Conservation (phyloP, 495 filamentous ascomycete genomes). For the Wilcoxina mikolae region DNA sequence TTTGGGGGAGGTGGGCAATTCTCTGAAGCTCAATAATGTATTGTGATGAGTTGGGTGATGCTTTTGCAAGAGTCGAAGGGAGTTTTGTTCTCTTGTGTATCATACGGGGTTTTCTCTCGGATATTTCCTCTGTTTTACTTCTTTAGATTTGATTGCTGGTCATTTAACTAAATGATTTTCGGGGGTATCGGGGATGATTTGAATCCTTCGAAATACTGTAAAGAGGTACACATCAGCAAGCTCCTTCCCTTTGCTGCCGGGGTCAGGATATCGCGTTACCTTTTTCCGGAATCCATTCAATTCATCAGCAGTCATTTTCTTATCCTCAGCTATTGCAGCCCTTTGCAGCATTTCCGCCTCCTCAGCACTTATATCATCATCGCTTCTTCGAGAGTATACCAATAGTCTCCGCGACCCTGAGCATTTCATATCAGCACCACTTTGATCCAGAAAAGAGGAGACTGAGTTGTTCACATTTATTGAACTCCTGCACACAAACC, state of each 20-base stretch:
- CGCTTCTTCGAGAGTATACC: constrained; percentile 61
- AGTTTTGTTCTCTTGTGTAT: too few species aligned
- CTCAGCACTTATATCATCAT: constrained; percentile 38
- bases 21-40: background rate
- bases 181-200: background rate
- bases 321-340: constrained; percentile 30
- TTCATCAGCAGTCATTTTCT: constrained; percentile 46
- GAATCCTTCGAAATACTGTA: constrained; percentile 25
- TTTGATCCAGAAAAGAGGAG: background rate
- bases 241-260: background rate
- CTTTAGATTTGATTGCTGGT: too few species aligned
- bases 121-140: too few species aligned
- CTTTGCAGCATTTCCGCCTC: constrained; percentile 31
- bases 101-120: too few species aligned
- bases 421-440: background rate
- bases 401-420: constrained; percentile 73
- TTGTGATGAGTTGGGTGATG: too few species aligned
- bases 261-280: constrained; percentile 9
- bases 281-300: constrained; percentile 62
- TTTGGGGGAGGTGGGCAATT: constrained; percentile 46
- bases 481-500: constrained; percentile 73
- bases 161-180: too few species aligned
- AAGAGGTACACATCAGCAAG: background rate
- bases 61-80: too few species aligned
- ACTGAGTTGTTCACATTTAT: constrained; percentile 49